Conservation (phyloP, 1,284 basidiomycete species). For the Austroboletus niveus region DNA sequence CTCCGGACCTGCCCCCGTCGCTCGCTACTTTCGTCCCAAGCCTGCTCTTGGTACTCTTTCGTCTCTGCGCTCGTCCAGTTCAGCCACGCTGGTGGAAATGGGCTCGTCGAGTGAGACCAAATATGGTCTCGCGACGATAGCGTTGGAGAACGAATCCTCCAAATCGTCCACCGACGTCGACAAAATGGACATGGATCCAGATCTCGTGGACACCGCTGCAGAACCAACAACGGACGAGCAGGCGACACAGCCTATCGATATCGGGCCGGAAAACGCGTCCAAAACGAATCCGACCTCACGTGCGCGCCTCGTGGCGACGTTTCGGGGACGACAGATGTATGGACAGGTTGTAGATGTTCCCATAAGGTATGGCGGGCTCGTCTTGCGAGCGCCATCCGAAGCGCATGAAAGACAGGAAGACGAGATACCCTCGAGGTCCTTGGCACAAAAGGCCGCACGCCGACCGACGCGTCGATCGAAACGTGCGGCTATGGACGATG, state of each 20-base stretch:
- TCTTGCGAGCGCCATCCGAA: slow-evolving; percentile 44
- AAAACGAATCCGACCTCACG: not conserved
- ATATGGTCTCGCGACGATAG: not conserved
- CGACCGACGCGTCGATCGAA: slow-evolving; percentile 7
- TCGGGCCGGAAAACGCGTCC: not conserved
- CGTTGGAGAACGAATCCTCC: not conserved
- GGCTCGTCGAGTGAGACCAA: slow-evolving; percentile 4
- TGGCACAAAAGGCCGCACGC: slow-evolving; percentile 10
- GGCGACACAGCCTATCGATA: slow-evolving; percentile 10
- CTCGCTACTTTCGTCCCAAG: slow-evolving; percentile 65
- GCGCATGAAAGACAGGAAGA: slow-evolving; percentile 19
- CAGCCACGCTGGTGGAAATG: slow-evolving; percentile 15
- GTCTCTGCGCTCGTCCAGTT: slow-evolving; percentile 12
- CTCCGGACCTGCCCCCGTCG: slow-evolving; percentile 67
- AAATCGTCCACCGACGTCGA: not conserved
- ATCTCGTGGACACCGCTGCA: not conserved
- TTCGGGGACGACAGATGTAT: slow-evolving; percentile 69
- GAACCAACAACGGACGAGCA: not conserved
- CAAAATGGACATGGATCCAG: not conserved
- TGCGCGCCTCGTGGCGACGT: slow-evolving; percentile 53
- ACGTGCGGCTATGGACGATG: not conserved
- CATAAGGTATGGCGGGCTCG: slow-evolving; percentile 62
- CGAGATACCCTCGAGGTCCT: slow-evolving; percentile 1
- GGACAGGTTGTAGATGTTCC: slow-evolving; percentile 64
- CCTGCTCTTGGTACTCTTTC: slow-evolving; percentile 19